These are phyloP conservation scores for Cystoisospora suis DNA, from an alignment of 169 alveolate species.

Conservation along the genomic window DNA sequence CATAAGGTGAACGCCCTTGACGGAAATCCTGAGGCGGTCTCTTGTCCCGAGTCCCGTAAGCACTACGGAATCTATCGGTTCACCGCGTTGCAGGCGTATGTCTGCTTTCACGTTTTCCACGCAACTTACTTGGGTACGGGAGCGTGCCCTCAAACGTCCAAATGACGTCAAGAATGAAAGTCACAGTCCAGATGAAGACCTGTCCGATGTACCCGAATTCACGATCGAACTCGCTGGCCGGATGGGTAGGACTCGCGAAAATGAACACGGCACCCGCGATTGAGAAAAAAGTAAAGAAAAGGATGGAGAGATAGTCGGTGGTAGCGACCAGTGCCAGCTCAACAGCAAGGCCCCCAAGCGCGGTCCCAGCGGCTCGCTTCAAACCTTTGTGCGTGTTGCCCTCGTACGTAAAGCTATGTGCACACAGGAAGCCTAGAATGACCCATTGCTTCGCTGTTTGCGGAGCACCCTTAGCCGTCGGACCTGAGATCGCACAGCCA, in stretches of 20 bases:
- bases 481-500: no score
- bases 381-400: slow-evolving; percentile 16
- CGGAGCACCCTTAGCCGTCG: background rate
- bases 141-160: slow-evolving; percentile 11
- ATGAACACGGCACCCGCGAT: slow-evolving; percentile 11
- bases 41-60: no score
- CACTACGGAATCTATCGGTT: no score
- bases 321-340: slow-evolving; percentile 29
- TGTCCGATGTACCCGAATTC: slow-evolving; percentile 34
- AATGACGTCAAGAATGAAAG: slow-evolving; percentile 10
- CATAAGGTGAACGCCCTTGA: no score
- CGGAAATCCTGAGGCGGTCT: no score
- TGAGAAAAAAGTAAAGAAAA: background rate
- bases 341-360: slow-evolving; percentile 29
- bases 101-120: no score
- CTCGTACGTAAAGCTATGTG: slow-evolving; percentile 24
- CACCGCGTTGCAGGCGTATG: no score
- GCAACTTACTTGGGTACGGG: slow-evolving; percentile 14
- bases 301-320: background rate
- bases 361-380: slow-evolving; percentile 22
- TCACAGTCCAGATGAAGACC: slow-evolving; percentile 39
- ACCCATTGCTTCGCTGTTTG: slow-evolving; percentile 34
- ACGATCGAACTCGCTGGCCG: slow-evolving; percentile 20
- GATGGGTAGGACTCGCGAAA: slow-evolving; percentile 16
- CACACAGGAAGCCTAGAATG: slow-evolving; percentile 15